Percentiles rank a stretch among this genome's conserved stretches.
These are phyloP conservation scores for Sextonia rubra DNA, from an alignment of 164 flowering plant species.

Conservation along the genomic window DNA sequence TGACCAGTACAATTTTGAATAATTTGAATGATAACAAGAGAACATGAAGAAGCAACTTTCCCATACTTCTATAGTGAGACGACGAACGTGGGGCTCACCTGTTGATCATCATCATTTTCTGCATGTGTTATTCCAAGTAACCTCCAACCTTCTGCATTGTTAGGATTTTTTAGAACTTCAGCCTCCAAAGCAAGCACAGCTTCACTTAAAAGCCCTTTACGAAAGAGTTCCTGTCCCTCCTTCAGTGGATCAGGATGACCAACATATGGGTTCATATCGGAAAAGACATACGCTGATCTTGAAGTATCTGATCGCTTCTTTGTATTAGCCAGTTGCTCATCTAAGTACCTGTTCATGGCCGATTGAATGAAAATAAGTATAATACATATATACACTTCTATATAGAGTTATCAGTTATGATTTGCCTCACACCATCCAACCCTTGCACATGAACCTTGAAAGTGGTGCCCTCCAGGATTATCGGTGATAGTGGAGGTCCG, in stretches of 20 bases:
- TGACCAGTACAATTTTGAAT: too few relatives aligned
- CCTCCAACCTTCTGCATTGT: conserved; percentile 99
- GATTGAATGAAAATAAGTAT: not conserved
- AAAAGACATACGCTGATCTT: conserved; percentile 72
- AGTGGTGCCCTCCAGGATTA: too few relatives aligned
- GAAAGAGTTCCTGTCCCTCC: conserved; percentile 96
- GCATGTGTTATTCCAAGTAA: conserved; percentile 97
- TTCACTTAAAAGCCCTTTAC: conserved; percentile 95
- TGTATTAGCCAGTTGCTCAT: conserved; percentile 52
- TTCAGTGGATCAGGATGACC: conserved; percentile 91
- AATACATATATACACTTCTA: not conserved
- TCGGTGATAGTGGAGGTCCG: too few relatives aligned
- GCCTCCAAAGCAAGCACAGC: conserved; percentile 98
- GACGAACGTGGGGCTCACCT: conserved; percentile 37
- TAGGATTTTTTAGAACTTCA: conserved; percentile 89
- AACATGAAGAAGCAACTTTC: not conserved
- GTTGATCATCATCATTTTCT: conserved; percentile 99
- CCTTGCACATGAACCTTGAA: too few relatives aligned
- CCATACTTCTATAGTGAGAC: not conserved
- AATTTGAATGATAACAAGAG: not conserved
- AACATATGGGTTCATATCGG: conserved; percentile 95
- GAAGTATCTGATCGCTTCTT: conserved; percentile 58
- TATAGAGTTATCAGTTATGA: too few relatives aligned
- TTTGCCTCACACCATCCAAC: too few relatives aligned
- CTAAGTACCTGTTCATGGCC: conserved; percentile 42